Evolutionary conservation across 2,329 filamentous ascomycete genomes (phyloP).

Genomic region (Fusarium udum): DNA sequence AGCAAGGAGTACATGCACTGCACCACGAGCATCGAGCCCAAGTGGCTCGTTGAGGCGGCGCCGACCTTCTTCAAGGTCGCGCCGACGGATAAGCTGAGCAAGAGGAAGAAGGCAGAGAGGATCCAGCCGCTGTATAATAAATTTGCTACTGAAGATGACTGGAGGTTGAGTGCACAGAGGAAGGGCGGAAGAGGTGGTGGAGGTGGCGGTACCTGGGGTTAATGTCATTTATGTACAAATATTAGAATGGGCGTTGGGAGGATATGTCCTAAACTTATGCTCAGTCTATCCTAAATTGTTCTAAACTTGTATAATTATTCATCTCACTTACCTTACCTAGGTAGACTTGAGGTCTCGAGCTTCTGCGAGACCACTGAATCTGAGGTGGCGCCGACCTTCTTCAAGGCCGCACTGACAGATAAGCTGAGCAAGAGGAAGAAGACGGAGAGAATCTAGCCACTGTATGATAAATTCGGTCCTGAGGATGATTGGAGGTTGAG

Average conservation of each 20-base stretch:
- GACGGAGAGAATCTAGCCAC: conserved; percentile 91
- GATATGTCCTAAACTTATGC: no score
- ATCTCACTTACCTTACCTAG: no score
- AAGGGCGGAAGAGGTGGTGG: conserved; percentile 86
- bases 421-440: conserved; percentile 89
- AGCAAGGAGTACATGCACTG: conserved; percentile 99
- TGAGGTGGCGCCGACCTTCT: conserved; percentile 97
- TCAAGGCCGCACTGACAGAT: conserved; percentile 95
- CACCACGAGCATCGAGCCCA: conserved; percentile 92
- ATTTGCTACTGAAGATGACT: conserved; percentile 92
- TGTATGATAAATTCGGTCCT: conserved; percentile 91
- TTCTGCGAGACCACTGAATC: no score
- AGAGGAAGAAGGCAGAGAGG: conserved; percentile 91
- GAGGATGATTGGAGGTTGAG: conserved; percentile 96
- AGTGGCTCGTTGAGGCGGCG: conserved; percentile 93
- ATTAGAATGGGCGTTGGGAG: no score
- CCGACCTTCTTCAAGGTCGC: conserved; percentile 99
- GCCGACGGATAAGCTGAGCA: conserved; percentile 83
- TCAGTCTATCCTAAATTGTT: no score
- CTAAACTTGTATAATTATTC: no score
- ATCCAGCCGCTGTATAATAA: conserved; percentile 96
- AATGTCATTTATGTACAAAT: no score
- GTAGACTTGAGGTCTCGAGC: no score
- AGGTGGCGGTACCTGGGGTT: conserved; percentile 89
- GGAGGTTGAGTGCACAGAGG: conserved; percentile 89